Percentiles rank a stretch among this genome's conserved stretches.
Conservation (phyloP, 1,139 yeast species). For the Yamadazyma mexicana region DNA sequence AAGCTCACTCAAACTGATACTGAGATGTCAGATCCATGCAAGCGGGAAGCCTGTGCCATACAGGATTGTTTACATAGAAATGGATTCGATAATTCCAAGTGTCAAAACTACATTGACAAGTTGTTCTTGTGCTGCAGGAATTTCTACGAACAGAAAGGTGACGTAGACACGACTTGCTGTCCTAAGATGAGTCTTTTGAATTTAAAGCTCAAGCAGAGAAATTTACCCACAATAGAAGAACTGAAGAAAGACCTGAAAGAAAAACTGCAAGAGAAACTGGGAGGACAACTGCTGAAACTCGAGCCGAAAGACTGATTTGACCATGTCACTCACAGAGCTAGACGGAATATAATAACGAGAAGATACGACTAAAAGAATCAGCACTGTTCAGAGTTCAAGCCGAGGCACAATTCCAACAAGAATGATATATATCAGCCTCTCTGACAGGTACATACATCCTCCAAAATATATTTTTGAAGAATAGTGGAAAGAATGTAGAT, state of each 20-base stretch:
- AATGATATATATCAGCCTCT: too few relatives aligned
- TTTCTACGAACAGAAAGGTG: constrained; percentile 54
- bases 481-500: constrained; percentile 44
- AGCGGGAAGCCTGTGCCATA: constrained; percentile 67
- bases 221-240: constrained; percentile 46
- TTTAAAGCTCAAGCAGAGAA: constrained; percentile 58
- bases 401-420: too few relatives aligned
- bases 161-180: constrained; percentile 62
- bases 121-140: constrained; percentile 61
- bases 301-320: too few relatives aligned
- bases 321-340: too few relatives aligned
- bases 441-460: background rate
- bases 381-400: too few relatives aligned
- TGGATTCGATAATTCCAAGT: constrained; percentile 62
- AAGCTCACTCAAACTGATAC: background rate
- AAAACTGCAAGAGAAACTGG: too few relatives aligned
- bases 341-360: too few relatives aligned
- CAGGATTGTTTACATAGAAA: constrained; percentile 59
- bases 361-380: too few relatives aligned
- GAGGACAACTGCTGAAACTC: too few relatives aligned
- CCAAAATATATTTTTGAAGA: background rate
- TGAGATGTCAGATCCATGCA: constrained; percentile 48
- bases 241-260: background rate
- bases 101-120: constrained; percentile 57
- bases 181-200: constrained; percentile 58